These are phyloP conservation scores for Lactarius tabidus DNA, from an alignment of 768 basidiomycete genomes.

Conservation along the genomic window DNA sequence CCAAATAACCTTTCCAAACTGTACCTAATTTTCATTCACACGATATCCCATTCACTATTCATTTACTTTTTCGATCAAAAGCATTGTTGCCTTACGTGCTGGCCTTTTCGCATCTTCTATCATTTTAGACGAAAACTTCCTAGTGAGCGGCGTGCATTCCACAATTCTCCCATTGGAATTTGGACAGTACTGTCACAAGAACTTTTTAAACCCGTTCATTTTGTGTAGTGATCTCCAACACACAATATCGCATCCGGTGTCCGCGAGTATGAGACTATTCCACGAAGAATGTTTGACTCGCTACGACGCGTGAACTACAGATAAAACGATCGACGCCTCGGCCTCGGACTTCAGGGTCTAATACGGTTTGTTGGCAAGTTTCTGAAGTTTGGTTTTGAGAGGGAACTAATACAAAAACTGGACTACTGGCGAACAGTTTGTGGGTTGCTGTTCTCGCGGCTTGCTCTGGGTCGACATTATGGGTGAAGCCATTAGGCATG, in stretches of 20 bases:
- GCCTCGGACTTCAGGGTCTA: neutral
- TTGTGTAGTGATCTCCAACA: neutral
- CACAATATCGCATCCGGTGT: slow-evolving; percentile 31
- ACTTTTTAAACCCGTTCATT: neutral
- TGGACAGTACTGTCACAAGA: slow-evolving; percentile 2
- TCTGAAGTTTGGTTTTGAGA: neutral
- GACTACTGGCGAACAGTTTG: neutral
- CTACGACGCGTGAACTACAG: neutral
- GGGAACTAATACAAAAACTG: neutral
- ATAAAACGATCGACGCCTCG: neutral
- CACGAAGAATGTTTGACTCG: slow-evolving; percentile 34
- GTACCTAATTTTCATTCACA: slow-evolving; percentile 9
- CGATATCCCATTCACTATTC: slow-evolving; percentile 15
- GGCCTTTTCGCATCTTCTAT: slow-evolving; percentile 9
- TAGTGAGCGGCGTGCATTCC: neutral
- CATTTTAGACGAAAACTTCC: slow-evolving; percentile 4
- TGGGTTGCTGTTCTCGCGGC: neutral
- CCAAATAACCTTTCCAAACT: slow-evolving; percentile 4
- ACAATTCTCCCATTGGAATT: neutral
- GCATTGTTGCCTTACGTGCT: neutral
- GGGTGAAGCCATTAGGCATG: neutral
- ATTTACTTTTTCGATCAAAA: slow-evolving; percentile 1
- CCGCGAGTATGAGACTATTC: slow-evolving; percentile 38
- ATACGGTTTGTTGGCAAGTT: neutral
- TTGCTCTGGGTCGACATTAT: neutral